A percentile compares a stretch with the other conserved stretches of the same genome.
Conservation (phyloP, 352 stramenopile genomes). For the Globisporangium irregulare region DNA sequence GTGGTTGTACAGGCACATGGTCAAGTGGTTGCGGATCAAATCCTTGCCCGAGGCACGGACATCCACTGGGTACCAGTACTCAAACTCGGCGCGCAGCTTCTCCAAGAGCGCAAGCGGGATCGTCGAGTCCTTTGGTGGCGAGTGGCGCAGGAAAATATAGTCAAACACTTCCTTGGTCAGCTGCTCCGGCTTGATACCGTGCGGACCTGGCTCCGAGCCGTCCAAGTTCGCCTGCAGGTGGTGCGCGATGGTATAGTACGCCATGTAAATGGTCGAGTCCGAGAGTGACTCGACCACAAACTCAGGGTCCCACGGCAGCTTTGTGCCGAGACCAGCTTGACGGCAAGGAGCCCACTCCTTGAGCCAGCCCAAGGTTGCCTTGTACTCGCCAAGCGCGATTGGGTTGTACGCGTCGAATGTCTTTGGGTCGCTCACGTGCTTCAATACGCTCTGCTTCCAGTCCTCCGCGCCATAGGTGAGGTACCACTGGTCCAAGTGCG, state of each 20-base stretch:
- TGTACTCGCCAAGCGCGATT: slow-evolving; percentile 93
- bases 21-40: slow-evolving; percentile 99
- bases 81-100: slow-evolving; percentile 95
- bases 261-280: slow-evolving; percentile 99
- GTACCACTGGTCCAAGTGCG: slow-evolving; percentile 99
- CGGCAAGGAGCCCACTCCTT: slow-evolving; percentile 99
- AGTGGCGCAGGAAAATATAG: slow-evolving; percentile 97
- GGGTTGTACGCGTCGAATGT: slow-evolving; percentile 96
- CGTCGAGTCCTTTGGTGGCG: slow-evolving; percentile 75
- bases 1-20: slow-evolving; percentile 99
- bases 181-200: slow-evolving; percentile 80
- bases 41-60: slow-evolving; percentile 96
- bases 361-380: slow-evolving; percentile 98
- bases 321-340: slow-evolving; percentile 95
- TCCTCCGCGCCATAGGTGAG: slow-evolving; percentile 98
- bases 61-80: slow-evolving; percentile 99
- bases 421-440: slow-evolving; percentile 92
- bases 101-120: slow-evolving; percentile 91
- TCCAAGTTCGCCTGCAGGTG: slow-evolving; percentile 96
- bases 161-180: slow-evolving; percentile 97
- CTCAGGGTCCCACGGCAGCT: slow-evolving; percentile 97
- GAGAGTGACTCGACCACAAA: slow-evolving; percentile 99
- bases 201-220: slow-evolving; percentile 86
- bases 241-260: slow-evolving; percentile 99
- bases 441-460: slow-evolving; percentile 95